A percentile compares a stretch with the other conserved stretches of the same genome.
These are phyloP conservation scores for Alternaria angustiovoidea DNA, from an alignment of 2,329 filamentous ascomycete species.

Conservation along the genomic window DNA sequence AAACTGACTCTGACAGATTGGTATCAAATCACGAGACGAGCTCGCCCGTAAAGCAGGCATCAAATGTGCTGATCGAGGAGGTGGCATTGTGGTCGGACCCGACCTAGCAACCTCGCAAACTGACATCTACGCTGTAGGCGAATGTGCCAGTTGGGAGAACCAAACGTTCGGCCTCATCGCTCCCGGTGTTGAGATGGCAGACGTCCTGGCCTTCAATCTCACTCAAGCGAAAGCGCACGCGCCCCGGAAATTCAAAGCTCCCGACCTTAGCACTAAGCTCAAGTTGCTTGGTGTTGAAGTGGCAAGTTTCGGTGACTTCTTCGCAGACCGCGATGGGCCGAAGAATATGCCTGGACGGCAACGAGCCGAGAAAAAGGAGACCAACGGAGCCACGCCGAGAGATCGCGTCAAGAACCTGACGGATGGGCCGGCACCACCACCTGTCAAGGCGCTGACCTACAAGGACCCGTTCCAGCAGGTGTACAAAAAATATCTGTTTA, in stretches of 20 bases:
- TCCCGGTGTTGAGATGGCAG: slow-evolving; percentile 91
- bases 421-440: slow-evolving; percentile 63
- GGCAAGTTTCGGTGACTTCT: slow-evolving; percentile 93
- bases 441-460: slow-evolving; percentile 85
- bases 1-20: slow-evolving; percentile 63
- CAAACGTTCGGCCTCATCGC: slow-evolving; percentile 90
- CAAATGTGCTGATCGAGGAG: slow-evolving; percentile 73
- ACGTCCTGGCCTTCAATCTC: slow-evolving; percentile 88
- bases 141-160: slow-evolving; percentile 88
- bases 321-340: slow-evolving; percentile 85
- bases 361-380: slow-evolving; percentile 56
- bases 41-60: slow-evolving; percentile 75
- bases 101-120: slow-evolving; percentile 73
- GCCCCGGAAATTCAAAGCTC: slow-evolving; percentile 76
- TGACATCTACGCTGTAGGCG: slow-evolving; percentile 86
- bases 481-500: slow-evolving; percentile 95
- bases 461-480: slow-evolving; percentile 87
- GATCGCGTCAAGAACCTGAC: slow-evolving; percentile 62
- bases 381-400: slow-evolving; percentile 40
- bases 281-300: slow-evolving; percentile 91
- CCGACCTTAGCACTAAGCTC: slow-evolving; percentile 89
- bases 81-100: slow-evolving; percentile 75
- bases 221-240: slow-evolving; percentile 79
- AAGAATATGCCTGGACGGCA: slow-evolving; percentile 72
- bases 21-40: slow-evolving; percentile 81